A percentile compares a stretch with the other conserved stretches of the same genome.
phyloP scores from a whole-genome alignment of 140 eudicot species.

The Oenanthe javanica region DNA sequence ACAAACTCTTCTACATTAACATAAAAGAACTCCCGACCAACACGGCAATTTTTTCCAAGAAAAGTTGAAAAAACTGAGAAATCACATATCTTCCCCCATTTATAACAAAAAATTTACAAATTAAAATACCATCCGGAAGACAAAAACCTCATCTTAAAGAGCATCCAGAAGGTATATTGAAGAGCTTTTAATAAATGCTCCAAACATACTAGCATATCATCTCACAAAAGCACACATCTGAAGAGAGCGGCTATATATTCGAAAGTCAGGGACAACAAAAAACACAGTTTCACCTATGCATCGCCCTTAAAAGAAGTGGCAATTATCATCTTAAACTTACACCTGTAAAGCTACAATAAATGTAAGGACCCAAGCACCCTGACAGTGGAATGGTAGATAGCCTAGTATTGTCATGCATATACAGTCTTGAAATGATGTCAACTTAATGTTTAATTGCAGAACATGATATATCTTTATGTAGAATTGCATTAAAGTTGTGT shows the following conservation, averaged over 20 bases:
- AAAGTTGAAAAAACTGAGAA: background rate
- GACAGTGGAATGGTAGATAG: background rate
- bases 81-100: background rate
- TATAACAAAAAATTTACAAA: background rate
- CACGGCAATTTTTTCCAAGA: background rate
- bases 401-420: background rate
- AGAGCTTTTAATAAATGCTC: background rate
- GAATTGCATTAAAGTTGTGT: background rate
- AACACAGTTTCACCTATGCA: background rate
- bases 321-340: background rate
- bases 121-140: background rate
- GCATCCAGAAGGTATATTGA: background rate
- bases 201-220: background rate
- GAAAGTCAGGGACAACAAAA: background rate
- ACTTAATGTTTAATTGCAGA: background rate
- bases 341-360: background rate
- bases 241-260: background rate
- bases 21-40: background rate
- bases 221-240: background rate
- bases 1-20: background rate
- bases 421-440: background rate
- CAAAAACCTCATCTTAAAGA: background rate
- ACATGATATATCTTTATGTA: background rate
- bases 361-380: background rate
- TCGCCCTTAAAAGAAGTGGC: background rate